Evolutionary conservation across 208 protist species (phyloP), one percentile per base, ranked within the genome.

Genomic region (Angomonas deanei): DNA sequence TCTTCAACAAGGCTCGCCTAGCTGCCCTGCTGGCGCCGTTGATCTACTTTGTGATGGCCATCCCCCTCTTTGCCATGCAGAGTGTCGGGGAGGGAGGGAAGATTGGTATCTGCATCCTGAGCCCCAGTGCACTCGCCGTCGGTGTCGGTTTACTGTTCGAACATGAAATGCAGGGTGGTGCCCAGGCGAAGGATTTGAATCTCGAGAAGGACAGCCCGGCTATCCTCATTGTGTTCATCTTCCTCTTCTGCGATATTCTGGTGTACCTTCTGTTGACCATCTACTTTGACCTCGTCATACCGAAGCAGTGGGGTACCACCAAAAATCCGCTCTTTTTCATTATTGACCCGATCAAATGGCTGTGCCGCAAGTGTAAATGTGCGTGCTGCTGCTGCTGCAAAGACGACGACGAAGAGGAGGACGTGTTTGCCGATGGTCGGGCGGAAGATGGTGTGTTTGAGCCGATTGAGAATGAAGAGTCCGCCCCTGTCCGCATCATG

Each of bases 251-350:
- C 49, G 83, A 91, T 61, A 83, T 86, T 48, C 27, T 91, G 11
- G 32, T 89, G 21, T 93, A 93, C 70, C 46, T 74, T 5, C 3
- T 91, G 0, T 68, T 94, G 15, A 82, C 80, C 64, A 11, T 82
- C 11, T 94, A 94, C 68, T 64, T 94, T n/a, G 88, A 94, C 24
- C 66, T 56, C 5, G 84, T 94, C 49, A 58, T 92, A 49, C 88
- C 84, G 19, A 69, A 72, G 60, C 72, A 82, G 27, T 83, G 72
- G 75, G 87, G 87, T n/a, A 74, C 76, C 19, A 58, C 50, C 6
- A 76, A 73, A 59, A 53, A 84, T 64, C 80, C 79, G 31, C 60
- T 86, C 26, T 91, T 93, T 71, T 88, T 82, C 42, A 68, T 87
- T 38, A 49, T 83, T 19, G 75, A 82, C 48, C 72, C 76, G 1